Conservation (phyloP, 108 stramenopile genomes). For the Pseudonitzschia multiseries region DNA sequence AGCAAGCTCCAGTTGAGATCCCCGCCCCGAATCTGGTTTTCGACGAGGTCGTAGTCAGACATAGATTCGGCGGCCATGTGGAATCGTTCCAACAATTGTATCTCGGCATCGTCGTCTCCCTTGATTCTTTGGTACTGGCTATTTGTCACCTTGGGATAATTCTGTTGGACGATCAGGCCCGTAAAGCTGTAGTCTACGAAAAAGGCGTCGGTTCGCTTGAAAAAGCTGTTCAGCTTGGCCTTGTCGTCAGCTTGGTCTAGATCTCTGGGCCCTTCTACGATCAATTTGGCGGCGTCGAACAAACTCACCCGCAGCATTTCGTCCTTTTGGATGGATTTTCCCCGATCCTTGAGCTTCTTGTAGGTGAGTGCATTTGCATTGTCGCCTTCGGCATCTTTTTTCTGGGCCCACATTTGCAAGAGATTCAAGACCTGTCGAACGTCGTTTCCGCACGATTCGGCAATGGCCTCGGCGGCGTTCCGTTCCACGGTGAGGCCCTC, state of each 20-base stretch:
- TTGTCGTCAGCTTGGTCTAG: constrained; percentile 56
- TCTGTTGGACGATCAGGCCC: constrained; percentile 93
- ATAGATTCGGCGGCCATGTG: constrained; percentile 80
- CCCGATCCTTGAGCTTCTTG: constrained; percentile 75
- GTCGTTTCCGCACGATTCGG: constrained; percentile 95
- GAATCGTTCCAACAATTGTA: constrained; percentile 58
- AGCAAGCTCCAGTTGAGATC: constrained; percentile 95
- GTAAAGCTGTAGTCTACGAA: constrained; percentile 95
- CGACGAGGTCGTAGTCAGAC: constrained; percentile 87
- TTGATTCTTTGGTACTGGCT: constrained; percentile 41
- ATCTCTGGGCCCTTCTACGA: constrained; percentile 79
- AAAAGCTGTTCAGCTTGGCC: constrained; percentile 52
- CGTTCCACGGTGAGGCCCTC: constrained; percentile 84
- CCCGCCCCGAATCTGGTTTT: constrained; percentile 76
- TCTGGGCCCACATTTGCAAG: constrained; percentile 95
- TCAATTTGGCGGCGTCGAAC: constrained; percentile 87
- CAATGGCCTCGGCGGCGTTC: constrained; percentile 94
- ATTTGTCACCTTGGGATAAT: constrained; percentile 79
- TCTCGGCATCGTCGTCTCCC: constrained; percentile 48
- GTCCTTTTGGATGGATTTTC: constrained; percentile 77
- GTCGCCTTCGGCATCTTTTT: constrained; percentile 34
- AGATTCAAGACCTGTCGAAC: constrained; percentile 93
- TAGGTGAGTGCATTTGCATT: constrained; percentile 59
- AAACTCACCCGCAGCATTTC: constrained; percentile 87
- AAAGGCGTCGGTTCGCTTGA: constrained; percentile 89